Conservation (phyloP, 2,329 filamentous ascomycete genomes). For the Blumeria hordei region DNA sequence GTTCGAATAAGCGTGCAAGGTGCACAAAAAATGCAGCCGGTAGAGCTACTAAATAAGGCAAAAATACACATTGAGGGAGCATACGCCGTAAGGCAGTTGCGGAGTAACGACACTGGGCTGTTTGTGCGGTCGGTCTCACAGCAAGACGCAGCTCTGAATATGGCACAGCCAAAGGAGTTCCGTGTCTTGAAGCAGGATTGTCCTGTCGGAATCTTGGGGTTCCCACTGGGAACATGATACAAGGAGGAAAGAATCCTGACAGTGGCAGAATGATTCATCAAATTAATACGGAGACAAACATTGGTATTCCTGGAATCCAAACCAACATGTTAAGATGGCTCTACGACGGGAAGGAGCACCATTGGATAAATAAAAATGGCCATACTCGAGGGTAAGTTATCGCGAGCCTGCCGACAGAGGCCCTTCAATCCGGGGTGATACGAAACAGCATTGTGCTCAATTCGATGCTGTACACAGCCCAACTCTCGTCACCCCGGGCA, state of each 20-base stretch:
- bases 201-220: background rate
- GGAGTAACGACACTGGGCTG: background rate
- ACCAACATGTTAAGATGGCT: background rate
- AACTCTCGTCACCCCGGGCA: background rate
- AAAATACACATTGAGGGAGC: no score
- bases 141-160: background rate
- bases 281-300: background rate
- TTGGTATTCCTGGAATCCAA: background rate
- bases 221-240: background rate
- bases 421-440: background rate
- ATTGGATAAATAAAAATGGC: background rate
- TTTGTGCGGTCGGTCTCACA: background rate
- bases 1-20: no score
- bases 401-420: background rate
- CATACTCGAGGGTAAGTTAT: background rate
- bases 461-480: background rate
- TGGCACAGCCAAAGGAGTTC: background rate
- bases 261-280: background rate
- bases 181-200: background rate
- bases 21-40: no score
- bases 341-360: background rate
- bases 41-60: no score
- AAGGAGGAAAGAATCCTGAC: background rate
- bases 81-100: no score
- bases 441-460: background rate